Evolutionary conservation across 2,329 filamentous ascomycete genomes (phyloP).

Genomic region (Aureobasidium mangrovei): DNA sequence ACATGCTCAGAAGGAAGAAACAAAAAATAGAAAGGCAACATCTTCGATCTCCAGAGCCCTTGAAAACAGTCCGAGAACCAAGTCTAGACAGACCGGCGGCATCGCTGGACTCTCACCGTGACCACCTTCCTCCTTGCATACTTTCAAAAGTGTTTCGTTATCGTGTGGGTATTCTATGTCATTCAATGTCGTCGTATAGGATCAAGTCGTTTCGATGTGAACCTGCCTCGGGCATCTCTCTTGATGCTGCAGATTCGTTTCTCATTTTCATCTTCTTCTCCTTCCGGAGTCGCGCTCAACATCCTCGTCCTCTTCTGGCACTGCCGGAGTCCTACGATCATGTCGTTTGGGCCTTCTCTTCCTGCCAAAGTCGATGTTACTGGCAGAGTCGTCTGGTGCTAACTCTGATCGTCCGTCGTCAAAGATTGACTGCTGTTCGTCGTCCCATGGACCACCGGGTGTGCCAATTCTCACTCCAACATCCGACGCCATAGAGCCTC

Average conservation of each 20-base stretch:
- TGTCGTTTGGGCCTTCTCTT: slow-evolving; percentile 54
- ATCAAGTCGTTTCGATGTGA: neutral
- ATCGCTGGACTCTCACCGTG: too few relatives aligned
- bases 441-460: slow-evolving; percentile 28
- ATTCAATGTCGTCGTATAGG: neutral
- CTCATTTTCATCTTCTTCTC: neutral
- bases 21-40: too few relatives aligned
- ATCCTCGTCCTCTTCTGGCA: slow-evolving; percentile 58
- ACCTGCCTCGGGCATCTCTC: neutral
- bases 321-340: slow-evolving; percentile 50
- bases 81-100: too few relatives aligned
- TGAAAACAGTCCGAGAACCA: too few relatives aligned
- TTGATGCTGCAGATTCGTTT: too few relatives aligned
- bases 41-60: too few relatives aligned
- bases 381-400: slow-evolving; percentile 70
- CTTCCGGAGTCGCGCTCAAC: slow-evolving; percentile 16
- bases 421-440: slow-evolving; percentile 23
- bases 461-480: slow-evolving; percentile 36
- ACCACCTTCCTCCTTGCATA: too few relatives aligned
- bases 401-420: slow-evolving; percentile 43
- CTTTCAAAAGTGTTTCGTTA: neutral
- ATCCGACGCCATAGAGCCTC: slow-evolving; percentile 45
- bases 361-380: slow-evolving; percentile 68
- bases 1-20: too few relatives aligned
- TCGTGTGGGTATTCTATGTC: neutral